These are phyloP conservation scores for Apiospora malaysiana DNA, from an alignment of 2,329 filamentous ascomycete species.

Conservation along the genomic window DNA sequence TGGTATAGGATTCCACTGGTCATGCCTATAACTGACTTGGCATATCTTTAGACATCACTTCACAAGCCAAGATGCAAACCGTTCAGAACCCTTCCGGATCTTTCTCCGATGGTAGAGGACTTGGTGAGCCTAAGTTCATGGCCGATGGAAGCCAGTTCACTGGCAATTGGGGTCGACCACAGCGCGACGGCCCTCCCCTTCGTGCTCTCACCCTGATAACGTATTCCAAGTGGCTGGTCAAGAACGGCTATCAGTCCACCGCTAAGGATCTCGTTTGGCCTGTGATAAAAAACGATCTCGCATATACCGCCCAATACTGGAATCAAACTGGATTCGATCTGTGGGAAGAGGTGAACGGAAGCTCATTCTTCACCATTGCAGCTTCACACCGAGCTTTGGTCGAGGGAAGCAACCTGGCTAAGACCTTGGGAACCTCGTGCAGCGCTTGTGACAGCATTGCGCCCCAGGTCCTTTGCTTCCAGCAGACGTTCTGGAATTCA, in stretches of 20 bases:
- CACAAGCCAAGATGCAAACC: conserved; percentile 70
- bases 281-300: conserved; percentile 75
- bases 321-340: conserved; percentile 73
- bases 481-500: conserved; percentile 75
- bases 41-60: conserved; percentile 52
- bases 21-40: not conserved
- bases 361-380: conserved; percentile 79
- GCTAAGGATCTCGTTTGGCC: conserved; percentile 70
- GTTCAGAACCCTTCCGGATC: conserved; percentile 73
- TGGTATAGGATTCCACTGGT: not conserved
- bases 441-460: conserved; percentile 67
- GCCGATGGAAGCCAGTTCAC: conserved; percentile 69
- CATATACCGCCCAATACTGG: conserved; percentile 77
- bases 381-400: conserved; percentile 72
- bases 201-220: conserved; percentile 74
- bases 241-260: conserved; percentile 66
- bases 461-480: conserved; percentile 74
- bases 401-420: conserved; percentile 71
- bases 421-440: conserved; percentile 65
- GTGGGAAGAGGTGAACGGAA: conserved; percentile 81
- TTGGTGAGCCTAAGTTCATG: conserved; percentile 78
- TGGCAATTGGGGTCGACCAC: conserved; percentile 76
- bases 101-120: conserved; percentile 55
- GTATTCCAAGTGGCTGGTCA: conserved; percentile 75
- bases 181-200: conserved; percentile 79